Evolutionary conservation across 495 filamentous ascomycete species (phyloP), one percentile per base, ranked within the genome.

Genomic region (Daldinia vernicosa): DNA sequence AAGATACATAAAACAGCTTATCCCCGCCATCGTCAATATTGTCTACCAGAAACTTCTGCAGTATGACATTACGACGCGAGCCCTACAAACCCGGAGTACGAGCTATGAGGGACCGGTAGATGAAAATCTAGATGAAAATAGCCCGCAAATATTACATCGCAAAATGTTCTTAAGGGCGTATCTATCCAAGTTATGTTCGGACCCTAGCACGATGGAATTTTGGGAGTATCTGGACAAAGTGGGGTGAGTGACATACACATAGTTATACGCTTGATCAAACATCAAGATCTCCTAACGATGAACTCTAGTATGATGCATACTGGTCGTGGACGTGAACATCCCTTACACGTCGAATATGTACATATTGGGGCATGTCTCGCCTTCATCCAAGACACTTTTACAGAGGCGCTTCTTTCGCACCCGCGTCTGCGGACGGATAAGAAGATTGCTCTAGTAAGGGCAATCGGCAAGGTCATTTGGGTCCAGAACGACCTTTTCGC

Each of bases 181-280:
- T 66, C 80, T 93, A 32, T 86, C 83, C 50, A 90, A 89, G 74
- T 75, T 93, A 11, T 91, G 90, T 75, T 88, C 87, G 12, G 90
- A 93, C 71, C 90, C 90, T 0, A 87, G 86, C 39, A 87, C 86
- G 69, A 88, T 90, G 83, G 89, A 91, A 59, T 93, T 92, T 74
- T 93, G 90, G 90, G 84, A 91, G 66, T 93, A 93, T 75, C 78
- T 93, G 37, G 88, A 92, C 77, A 93, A 92, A 79, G 91, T 93
- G 28, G 91, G 91, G 83, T 81, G 43, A 78, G 79, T 69, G 12
- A 6, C 7, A 22, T 35, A 3, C 9, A 35, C 19, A n/a, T n/a
- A n/a, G n/a, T n/a, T n/a, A 19, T 47, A 27, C 37, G 6, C 6
- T 15, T 11, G 1, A 24, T 27, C 3, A 57, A 24, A 60, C 11